A percentile compares a stretch with the other conserved stretches of the same genome.
These are phyloP conservation scores for Podospora bellae-mahoneyi DNA, from an alignment of 495 filamentous ascomycete genomes.

Conservation along the genomic window DNA sequence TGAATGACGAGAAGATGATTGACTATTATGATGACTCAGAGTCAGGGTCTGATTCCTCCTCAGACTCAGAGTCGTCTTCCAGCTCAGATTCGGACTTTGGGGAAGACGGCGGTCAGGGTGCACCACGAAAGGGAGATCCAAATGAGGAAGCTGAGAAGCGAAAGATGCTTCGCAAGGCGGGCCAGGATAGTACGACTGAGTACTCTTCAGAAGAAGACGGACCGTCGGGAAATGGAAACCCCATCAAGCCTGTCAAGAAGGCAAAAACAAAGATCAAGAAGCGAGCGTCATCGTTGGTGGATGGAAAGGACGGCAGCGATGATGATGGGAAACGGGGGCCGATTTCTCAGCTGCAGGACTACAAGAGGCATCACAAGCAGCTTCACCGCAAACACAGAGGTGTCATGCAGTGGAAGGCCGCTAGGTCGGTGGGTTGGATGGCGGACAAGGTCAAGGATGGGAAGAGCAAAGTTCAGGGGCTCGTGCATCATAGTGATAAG, in stretches of 20 bases:
- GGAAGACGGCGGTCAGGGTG: not conserved
- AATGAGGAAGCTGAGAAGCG: slow-evolving; percentile 25
- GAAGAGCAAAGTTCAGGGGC: slow-evolving; percentile 49
- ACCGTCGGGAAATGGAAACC: slow-evolving; percentile 17
- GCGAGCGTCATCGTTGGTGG: slow-evolving; percentile 16
- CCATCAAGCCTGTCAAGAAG: slow-evolving; percentile 25
- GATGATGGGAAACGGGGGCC: slow-evolving; percentile 43
- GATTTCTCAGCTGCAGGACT: slow-evolving; percentile 44
- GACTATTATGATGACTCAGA: slow-evolving; percentile 38
- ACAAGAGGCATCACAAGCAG: slow-evolving; percentile 55
- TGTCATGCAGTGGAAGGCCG: slow-evolving; percentile 68
- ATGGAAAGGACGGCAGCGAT: slow-evolving; percentile 28
- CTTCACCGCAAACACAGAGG: slow-evolving; percentile 62
- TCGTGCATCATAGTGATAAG: slow-evolving; percentile 56
- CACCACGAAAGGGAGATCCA: not conserved
- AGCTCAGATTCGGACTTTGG: slow-evolving; percentile 25
- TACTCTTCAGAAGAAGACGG: slow-evolving; percentile 2
- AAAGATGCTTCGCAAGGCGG: slow-evolving; percentile 27
- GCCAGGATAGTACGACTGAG: slow-evolving; percentile 5
- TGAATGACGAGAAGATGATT: slow-evolving; percentile 50
- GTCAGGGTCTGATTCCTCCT: slow-evolving; percentile 14
- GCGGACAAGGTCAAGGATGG: slow-evolving; percentile 55
- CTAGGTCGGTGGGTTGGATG: slow-evolving; percentile 57
- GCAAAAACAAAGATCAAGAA: slow-evolving; percentile 23
- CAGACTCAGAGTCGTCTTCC: slow-evolving; percentile 26